Evolutionary conservation across 129 eudicot genomes (phyloP).

Genomic region (Arctium minus): DNA sequence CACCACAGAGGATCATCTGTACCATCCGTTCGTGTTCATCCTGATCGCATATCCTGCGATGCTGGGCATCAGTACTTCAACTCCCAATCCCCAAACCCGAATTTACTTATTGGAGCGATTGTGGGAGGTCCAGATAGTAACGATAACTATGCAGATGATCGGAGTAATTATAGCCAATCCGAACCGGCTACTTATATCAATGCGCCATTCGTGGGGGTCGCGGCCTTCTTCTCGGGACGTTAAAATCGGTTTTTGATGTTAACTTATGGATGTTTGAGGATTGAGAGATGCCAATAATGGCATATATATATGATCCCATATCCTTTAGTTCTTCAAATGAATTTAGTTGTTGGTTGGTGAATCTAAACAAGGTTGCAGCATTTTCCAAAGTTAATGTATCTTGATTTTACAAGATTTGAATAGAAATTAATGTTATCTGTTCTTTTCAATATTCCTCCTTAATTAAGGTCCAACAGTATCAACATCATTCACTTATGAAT

Average conservation of each 20-base stretch:
- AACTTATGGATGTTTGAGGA: conserved; percentile 23
- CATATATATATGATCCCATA: conserved; percentile 26
- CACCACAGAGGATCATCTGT: conserved; percentile 91
- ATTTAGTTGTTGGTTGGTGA: not conserved
- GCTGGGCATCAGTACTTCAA: conserved; percentile 62
- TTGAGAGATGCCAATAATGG: conserved; percentile 16
- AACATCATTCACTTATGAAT: not conserved
- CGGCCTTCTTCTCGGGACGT: conserved; percentile 64
- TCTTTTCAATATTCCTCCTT: not conserved
- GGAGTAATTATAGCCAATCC: conserved; percentile 71
- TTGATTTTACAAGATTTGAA: not conserved
- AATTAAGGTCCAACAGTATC: not conserved
- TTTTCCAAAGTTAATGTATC: not conserved
- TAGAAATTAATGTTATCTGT: not conserved
- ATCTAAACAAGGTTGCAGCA: not conserved
- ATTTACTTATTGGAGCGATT: conserved; percentile 72
- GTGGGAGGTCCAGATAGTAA: conserved; percentile 79
- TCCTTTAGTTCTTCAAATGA: conserved; percentile 11
- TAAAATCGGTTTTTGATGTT: conserved; percentile 9
- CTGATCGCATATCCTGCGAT: conserved; percentile 56
- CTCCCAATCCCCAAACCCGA: conserved; percentile 61
- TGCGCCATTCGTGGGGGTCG: conserved; percentile 87
- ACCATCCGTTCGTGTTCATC: conserved; percentile 62
- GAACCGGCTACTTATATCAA: conserved; percentile 96
- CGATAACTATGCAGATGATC: conserved; percentile 63